Percentiles rank a stretch among this genome's conserved stretches.
These are phyloP conservation scores for Pseudogymnoascus sp. DNA, from an alignment of 2,329 filamentous ascomycete genomes.

Conservation along the genomic window DNA sequence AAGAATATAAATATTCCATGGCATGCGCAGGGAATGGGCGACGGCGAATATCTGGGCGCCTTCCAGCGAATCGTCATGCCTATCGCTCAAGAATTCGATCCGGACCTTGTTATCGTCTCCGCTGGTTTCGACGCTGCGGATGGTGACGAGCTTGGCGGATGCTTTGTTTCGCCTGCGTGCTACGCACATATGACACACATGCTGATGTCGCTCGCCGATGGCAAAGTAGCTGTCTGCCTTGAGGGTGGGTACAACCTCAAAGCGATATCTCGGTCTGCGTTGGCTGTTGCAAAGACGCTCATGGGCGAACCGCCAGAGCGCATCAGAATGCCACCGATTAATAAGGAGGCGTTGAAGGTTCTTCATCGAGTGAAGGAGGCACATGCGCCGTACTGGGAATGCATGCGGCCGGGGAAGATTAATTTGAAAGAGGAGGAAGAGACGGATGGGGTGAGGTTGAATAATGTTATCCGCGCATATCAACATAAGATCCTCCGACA, in stretches of 20 bases:
- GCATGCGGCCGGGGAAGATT: slow-evolving; percentile 65
- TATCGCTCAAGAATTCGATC: slow-evolving; percentile 85
- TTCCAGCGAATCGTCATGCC: slow-evolving; percentile 97
- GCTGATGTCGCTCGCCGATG: slow-evolving; percentile 89
- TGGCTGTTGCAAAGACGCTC: slow-evolving; percentile 83
- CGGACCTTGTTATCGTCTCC: slow-evolving; percentile 90
- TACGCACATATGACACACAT: slow-evolving; percentile 99
- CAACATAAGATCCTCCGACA: slow-evolving; percentile 66
- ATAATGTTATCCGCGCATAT: slow-evolving; percentile 72
- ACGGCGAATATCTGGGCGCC: slow-evolving; percentile 92
- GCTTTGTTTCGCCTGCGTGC: slow-evolving; percentile 82
- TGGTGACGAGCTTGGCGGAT: slow-evolving; percentile 86
- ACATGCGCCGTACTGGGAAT: slow-evolving; percentile 75
- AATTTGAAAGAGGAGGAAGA: slow-evolving; percentile 45
- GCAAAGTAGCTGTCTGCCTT: slow-evolving; percentile 84
- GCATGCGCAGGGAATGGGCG: slow-evolving; percentile 74
- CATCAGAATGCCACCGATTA: slow-evolving; percentile 50
- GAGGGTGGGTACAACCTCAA: slow-evolving; percentile 93
- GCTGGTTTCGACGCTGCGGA: slow-evolving; percentile 94
- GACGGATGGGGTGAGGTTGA: slow-evolving; percentile 56
- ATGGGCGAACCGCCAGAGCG: slow-evolving; percentile 86
- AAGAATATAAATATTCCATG: slow-evolving; percentile 62
- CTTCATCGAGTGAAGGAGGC: slow-evolving; percentile 52
- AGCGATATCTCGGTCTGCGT: slow-evolving; percentile 85
- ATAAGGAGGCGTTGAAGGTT: slow-evolving; percentile 48